Evolutionary conservation across 148 eudicot species (phyloP).

Genomic region (Vaccinium corymbosum): DNA sequence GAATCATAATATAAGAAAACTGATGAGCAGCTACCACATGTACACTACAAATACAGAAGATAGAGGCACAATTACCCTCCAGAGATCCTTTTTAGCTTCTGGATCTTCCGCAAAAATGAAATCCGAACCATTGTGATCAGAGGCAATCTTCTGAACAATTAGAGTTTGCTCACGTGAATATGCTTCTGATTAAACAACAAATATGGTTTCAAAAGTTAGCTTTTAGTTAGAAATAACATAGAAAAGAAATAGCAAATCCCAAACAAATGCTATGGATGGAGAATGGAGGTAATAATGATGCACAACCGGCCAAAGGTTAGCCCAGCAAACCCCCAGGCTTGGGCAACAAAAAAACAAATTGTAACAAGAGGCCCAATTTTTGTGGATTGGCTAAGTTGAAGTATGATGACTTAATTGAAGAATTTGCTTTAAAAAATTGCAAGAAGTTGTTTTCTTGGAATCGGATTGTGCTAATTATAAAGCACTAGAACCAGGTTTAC

Average conservation of each 20-base stretch:
- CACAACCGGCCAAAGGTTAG: no score
- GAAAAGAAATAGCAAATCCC: neutral
- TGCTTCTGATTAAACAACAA: constrained; percentile 52
- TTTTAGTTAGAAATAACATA: neutral
- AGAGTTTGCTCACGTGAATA: constrained; percentile 83
- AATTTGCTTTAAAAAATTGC: no score
- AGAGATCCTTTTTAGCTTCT: constrained; percentile 91
- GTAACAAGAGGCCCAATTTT: no score
- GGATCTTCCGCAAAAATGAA: constrained; percentile 88
- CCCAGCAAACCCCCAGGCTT: no score
- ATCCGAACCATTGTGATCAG: constrained; percentile 89
- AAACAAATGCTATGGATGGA: neutral
- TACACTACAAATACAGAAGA: neutral
- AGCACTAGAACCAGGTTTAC: no score
- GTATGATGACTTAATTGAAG: no score
- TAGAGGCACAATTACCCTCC: constrained; percentile 61
- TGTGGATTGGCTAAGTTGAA: no score
- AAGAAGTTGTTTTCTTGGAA: no score
- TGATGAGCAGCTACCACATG: neutral
- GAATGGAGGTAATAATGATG: neutral
- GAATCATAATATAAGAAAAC: neutral
- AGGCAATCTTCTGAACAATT: constrained; percentile 81
- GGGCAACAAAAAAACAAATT: no score
- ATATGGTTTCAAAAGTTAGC: constrained; percentile 1
- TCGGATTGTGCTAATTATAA: no score